Evolutionary conservation across 202 grass and related monocot genomes (phyloP), one percentile per base, ranked within the genome.

Genomic region (Schoenoplectus triqueter): DNA sequence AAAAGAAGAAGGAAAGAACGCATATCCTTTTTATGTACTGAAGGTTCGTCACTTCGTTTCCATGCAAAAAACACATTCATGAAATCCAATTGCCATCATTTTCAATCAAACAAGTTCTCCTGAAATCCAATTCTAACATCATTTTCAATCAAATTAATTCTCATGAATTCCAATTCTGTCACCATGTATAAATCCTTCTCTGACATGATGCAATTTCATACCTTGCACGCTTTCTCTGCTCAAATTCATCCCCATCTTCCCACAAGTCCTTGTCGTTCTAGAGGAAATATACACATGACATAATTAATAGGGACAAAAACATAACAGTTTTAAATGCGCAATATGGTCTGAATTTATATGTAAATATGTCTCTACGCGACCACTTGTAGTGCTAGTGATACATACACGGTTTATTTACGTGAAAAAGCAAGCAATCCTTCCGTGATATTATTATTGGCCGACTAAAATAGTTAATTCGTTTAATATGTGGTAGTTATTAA

Each of bases 191-290:
- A 78, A 57, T 78, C 55, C 52, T 79, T 79, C 75, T 79, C 13
- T 59, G 51, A 19, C 55, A 79, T 79, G 55, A 79, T 79, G 39
- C 2, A 56, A 76, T 40, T 61, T 61, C 39, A 79, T 61, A 79
- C 40, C 55, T 79, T 79, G 75, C 39, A 79, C 75, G 75, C 75
- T 62, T 79, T 62, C 75, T 62, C 75, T 39, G 19, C 47, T 75
- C 72, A 55, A 75, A 55, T 55, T 4, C 19, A 54, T 11, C 3
- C 54, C 62, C 6, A 64, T 64, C 72, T 31, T 39, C 20, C 49
- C 72, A 39, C 72, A 2, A 45, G 55, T 60, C 7, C 18, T 59
- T 78, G 74, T 78, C 74, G 14, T 1, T 15, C 31, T 0, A 44
- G 0, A 17, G 54, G 74, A 78, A 59, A 41, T 61, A 17, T 61